Base-by-base conservation (phyloP, 768 basidiomycete species). In the Leccinum broughii region DNA sequence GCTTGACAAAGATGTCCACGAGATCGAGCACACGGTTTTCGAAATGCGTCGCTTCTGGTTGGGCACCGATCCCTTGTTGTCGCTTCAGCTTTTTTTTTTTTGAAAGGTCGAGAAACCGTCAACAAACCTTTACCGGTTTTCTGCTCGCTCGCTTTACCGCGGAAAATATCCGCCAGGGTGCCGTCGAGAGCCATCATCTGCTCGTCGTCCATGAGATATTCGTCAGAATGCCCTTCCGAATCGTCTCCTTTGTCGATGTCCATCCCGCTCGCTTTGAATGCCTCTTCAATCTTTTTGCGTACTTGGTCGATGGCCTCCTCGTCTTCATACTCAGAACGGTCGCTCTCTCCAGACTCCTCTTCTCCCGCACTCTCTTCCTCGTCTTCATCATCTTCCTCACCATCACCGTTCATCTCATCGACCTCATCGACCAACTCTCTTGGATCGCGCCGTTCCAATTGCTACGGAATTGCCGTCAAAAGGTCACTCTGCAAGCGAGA, bases 161-260 rank as follows among this genome's bases (percentile, higher is more conserved):
- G 83, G 83, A 99, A 96, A 32, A 94, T 87, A 55, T 88, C 85
- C 4, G 92, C 93, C 7, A 99, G 85, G 70, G 96, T 90, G 53
- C 92, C 90, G 69, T 99, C 96, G 34, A 98, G 85, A 35, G 90
- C 90, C 81, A 98, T 87, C 96, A 99, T 99, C 76, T 97, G 93
- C 26, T 98, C 95, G 70, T 99, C 96, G 70, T 97, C 91, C 88
- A 96, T 89, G 30, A 88, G 76, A 52, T 90, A 89, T 62, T 87
- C 85, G 44, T 82, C 73, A 28, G 73, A 71, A 3, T 79, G 81
- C 39, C 81, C 85, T 51, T 85, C 85, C 8, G 80, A 80, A 13
- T 81, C 83, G 9, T 83, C 66, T 15, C 17, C 39, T 0, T 83
- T 80, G 2, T 79, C 83, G 20, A 81, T 81, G 39, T 82, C 81